phyloP scores from a whole-genome alignment of 169 alveolate genomes.

The Plasmodium gallinaceum region DNA sequence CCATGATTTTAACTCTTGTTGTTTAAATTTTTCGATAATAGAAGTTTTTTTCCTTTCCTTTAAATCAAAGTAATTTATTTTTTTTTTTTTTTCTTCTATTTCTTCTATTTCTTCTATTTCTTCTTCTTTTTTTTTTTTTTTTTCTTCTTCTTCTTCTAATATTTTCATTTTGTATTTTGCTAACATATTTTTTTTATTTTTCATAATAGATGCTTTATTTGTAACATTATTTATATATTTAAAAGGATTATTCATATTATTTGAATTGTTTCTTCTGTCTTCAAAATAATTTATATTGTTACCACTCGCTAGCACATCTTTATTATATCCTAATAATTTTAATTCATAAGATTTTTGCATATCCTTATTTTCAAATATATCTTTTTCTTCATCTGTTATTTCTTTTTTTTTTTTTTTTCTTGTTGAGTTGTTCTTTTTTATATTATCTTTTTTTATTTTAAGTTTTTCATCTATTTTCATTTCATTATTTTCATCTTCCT shows the following conservation, averaged over 20 bases:
- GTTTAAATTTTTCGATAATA: conserved; percentile 56
- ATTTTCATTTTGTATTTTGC: neutral
- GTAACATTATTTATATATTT: neutral
- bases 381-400: neutral
- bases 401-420: neutral
- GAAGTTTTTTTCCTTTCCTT: conserved; percentile 23
- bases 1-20: conserved; percentile 53
- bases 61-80: neutral
- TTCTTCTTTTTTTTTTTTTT: neutral
- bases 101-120: neutral
- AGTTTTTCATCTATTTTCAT: neutral
- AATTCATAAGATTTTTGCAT: neutral
- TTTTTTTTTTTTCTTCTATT: neutral
- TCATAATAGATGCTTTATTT: neutral
- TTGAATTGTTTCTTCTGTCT: neutral
- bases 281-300: neutral
- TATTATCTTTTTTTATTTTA: neutral
- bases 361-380: neutral
- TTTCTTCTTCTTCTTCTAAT: neutral
- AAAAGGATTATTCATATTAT: neutral
- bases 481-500: neutral
- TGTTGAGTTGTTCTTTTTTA: neutral
- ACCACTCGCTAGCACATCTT: neutral
- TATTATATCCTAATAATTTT: neutral
- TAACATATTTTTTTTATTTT: neutral